These are phyloP conservation scores for Trichopus zeylanicus DNA, from an alignment of 116 monocot genomes.

Conservation along the genomic window DNA sequence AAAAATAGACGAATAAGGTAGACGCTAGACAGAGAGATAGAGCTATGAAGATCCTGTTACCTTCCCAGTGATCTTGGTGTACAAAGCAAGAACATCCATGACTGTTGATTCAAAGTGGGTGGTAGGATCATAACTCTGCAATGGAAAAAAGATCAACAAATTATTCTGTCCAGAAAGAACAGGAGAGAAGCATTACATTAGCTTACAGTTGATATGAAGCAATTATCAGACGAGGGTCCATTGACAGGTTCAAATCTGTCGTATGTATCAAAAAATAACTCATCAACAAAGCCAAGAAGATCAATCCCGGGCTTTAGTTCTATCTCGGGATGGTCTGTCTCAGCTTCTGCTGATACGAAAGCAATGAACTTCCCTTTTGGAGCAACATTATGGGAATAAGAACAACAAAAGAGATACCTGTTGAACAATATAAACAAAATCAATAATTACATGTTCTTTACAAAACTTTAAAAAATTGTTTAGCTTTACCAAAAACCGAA, in stretches of 20 bases:
- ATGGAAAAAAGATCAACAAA: neutral
- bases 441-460: neutral
- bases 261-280: slow-evolving; percentile 79
- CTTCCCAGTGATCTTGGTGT: slow-evolving; percentile 86
- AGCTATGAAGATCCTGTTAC: slow-evolving; percentile 11
- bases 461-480: too few relatives aligned
- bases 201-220: slow-evolving; percentile 85
- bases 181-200: neutral
- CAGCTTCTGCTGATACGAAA: slow-evolving; percentile 83
- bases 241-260: slow-evolving; percentile 80
- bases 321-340: slow-evolving; percentile 53
- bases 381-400: slow-evolving; percentile 78
- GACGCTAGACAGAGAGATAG: neutral
- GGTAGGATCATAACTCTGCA: slow-evolving; percentile 78
- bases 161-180: neutral
- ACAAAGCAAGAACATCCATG: slow-evolving; percentile 62
- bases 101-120: slow-evolving; percentile 85
- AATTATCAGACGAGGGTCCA: slow-evolving; percentile 63
- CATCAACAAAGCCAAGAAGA: slow-evolving; percentile 85
- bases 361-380: slow-evolving; percentile 90
- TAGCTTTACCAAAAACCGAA: neutral
- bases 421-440: neutral
- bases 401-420: slow-evolving; percentile 96
- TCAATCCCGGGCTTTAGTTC: slow-evolving; percentile 79
- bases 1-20: slow-evolving; percentile 1